Percentiles rank a stretch among this genome's conserved stretches.
Conservation (phyloP, 495 filamentous ascomycete species). For the Podospora bellae-mahoneyi region DNA sequence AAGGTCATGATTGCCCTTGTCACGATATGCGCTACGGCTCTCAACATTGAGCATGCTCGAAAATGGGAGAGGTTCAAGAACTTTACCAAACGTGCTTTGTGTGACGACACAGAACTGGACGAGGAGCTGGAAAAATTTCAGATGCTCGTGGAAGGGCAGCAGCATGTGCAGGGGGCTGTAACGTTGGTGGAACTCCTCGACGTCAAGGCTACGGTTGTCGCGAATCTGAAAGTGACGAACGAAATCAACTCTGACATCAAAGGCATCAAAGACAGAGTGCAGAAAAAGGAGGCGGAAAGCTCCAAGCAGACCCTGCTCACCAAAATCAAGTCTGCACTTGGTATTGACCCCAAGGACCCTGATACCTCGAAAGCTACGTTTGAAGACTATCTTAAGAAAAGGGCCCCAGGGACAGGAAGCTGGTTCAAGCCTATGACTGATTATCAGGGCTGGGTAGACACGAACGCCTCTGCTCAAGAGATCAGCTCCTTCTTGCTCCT, state of each 20-base stretch:
- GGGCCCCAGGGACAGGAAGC: background rate
- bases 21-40: background rate
- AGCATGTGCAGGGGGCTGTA: constrained; percentile 4
- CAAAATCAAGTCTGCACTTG: background rate
- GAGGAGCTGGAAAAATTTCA: constrained; percentile 7
- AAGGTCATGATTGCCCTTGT: background rate
- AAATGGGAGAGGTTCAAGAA: constrained; percentile 7
- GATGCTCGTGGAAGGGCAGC: background rate
- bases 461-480: background rate
- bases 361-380: background rate
- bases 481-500: background rate
- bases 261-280: background rate
- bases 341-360: background rate
- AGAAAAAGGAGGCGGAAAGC: background rate
- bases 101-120: constrained; percentile 1
- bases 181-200: background rate
- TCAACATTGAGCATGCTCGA: constrained; percentile 1
- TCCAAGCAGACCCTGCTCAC: background rate
- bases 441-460: constrained; percentile 3
- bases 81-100: background rate
- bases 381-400: constrained; percentile 1
- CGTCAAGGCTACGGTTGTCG: background rate
- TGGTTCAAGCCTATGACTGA: background rate
- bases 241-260: background rate
- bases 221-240: background rate